These are phyloP conservation scores for Ochetophila trinervis DNA, from an alignment of 306 rosid species.

Conservation along the genomic window DNA sequence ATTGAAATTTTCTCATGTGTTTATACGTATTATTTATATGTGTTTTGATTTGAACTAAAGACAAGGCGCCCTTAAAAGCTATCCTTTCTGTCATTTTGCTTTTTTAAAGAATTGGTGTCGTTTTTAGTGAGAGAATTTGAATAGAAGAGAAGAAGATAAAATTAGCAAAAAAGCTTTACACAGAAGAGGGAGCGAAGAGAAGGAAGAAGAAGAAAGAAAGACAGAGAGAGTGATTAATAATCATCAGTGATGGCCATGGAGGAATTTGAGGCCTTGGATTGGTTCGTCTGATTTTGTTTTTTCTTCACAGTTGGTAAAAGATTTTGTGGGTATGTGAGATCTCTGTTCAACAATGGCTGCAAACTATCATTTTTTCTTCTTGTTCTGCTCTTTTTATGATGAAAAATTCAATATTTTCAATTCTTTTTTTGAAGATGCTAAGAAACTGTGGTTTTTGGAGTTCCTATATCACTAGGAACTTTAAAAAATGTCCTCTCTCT, in stretches of 20 bases:
- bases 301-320: slow-evolving; percentile 7
- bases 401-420: background rate
- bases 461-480: background rate
- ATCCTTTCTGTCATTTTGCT: slow-evolving; percentile 45
- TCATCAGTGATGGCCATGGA: slow-evolving; percentile 23
- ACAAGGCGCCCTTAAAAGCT: slow-evolving; percentile 34
- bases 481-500: too few relatives aligned
- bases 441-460: background rate
- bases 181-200: background rate
- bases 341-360: slow-evolving; percentile 12
- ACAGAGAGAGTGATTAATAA: slow-evolving; percentile 1
- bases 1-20: background rate
- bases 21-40: background rate
- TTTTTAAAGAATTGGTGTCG: slow-evolving; percentile 26
- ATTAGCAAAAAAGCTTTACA: background rate
- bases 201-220: background rate
- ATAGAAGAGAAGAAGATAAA: slow-evolving; percentile 17
- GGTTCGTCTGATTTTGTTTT: slow-evolving; percentile 30
- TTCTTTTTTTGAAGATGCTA: background rate
- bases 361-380: background rate
- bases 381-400: background rate
- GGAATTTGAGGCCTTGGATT: slow-evolving; percentile 24
- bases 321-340: slow-evolving; percentile 32
- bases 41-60: slow-evolving; percentile 40
- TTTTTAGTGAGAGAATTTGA: slow-evolving; percentile 20